Conservation (phyloP, 768 basidiomycete species). For the Psilocybe sp. region DNA sequence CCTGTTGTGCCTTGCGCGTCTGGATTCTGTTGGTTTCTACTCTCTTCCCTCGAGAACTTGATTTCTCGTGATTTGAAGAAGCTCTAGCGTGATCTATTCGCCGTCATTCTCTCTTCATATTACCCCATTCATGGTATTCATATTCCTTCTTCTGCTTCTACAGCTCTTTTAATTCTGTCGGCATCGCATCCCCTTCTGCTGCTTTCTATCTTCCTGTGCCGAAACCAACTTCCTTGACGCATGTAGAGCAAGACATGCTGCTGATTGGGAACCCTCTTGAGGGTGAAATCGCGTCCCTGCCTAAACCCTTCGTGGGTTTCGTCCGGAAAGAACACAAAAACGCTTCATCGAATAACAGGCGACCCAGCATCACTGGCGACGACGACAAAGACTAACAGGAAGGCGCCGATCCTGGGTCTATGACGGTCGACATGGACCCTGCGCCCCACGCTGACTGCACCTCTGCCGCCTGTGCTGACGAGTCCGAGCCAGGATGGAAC, state of each 20-base stretch:
- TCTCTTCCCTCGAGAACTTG: no score
- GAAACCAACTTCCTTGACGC: neutral
- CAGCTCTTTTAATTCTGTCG: no score
- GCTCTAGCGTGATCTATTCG: no score
- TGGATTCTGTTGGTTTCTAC: neutral
- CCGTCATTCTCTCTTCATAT: no score
- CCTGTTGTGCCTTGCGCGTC: no score
- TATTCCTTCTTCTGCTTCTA: no score
- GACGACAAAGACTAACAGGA: constrained; percentile 9
- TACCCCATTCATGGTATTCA: no score
- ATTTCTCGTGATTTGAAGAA: no score
- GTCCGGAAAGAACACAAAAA: constrained; percentile 28
- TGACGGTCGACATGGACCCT: constrained; percentile 17
- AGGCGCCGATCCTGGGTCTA: constrained; percentile 14
- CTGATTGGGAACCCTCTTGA: constrained; percentile 87
- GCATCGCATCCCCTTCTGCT: neutral
- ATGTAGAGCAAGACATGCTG: constrained; percentile 69
- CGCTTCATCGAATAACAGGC: constrained; percentile 15
- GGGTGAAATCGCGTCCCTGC: constrained; percentile 71
- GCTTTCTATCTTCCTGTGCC: neutral
- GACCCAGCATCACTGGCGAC: constrained; percentile 1
- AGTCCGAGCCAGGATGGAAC: constrained; percentile 44
- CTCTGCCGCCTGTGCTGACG: constrained; percentile 2
- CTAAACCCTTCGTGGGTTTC: constrained; percentile 83
- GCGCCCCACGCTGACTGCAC: neutral